phyloP scores from a whole-genome alignment of 2,329 filamentous ascomycete species.

The Beauveria asiatica region DNA sequence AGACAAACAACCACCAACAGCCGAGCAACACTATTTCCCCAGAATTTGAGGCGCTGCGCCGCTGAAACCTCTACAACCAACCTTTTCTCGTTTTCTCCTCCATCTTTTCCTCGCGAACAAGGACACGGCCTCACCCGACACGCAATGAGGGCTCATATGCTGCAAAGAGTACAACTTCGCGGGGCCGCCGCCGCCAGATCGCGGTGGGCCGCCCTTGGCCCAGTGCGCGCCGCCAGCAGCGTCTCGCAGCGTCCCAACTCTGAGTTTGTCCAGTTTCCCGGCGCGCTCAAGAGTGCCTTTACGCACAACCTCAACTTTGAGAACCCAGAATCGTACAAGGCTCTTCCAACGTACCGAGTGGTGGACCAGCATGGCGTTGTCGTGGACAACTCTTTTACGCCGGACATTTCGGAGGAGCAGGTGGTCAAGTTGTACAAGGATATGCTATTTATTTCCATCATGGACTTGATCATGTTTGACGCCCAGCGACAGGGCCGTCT shows the following conservation, averaged over 20 bases:
- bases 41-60: slow-evolving; percentile 2
- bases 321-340: slow-evolving; percentile 59
- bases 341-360: slow-evolving; percentile 84
- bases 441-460: slow-evolving; percentile 65
- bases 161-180: slow-evolving; percentile 22
- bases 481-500: slow-evolving; percentile 89
- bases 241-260: slow-evolving; percentile 49
- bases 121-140: not conserved
- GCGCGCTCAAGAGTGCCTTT: slow-evolving; percentile 92
- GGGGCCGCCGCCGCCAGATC: slow-evolving; percentile 17
- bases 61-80: slow-evolving; percentile 6
- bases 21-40: slow-evolving; percentile 8
- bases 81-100: not conserved
- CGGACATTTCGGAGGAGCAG: slow-evolving; percentile 58
- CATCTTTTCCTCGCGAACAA: not conserved
- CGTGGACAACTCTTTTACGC: slow-evolving; percentile 62
- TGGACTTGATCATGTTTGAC: slow-evolving; percentile 98
- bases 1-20: slow-evolving; percentile 9
- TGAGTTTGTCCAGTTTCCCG: slow-evolving; percentile 66
- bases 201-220: slow-evolving; percentile 14
- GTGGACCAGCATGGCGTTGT: slow-evolving; percentile 82
- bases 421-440: slow-evolving; percentile 54
- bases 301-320: slow-evolving; percentile 72
- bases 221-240: slow-evolving; percentile 34
- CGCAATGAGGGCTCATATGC: slow-evolving; percentile 27